These are phyloP conservation scores for Phytophthora europaea DNA, from an alignment of 352 stramenopile genomes.

Conservation along the genomic window DNA sequence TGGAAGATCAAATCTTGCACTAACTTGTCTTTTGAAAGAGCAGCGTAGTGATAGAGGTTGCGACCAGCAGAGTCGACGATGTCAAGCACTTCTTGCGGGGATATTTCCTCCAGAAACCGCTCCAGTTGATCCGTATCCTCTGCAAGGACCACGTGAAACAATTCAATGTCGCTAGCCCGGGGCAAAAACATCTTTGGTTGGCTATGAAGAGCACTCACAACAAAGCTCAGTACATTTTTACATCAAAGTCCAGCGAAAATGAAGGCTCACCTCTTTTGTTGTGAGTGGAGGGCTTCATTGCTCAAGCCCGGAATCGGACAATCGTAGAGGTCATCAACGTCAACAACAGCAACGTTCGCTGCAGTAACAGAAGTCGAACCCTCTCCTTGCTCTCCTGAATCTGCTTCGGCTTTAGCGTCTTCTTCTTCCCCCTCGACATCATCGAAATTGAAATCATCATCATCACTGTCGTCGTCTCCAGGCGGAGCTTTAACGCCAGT, in stretches of 20 bases:
- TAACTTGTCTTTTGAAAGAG: constrained; percentile 31
- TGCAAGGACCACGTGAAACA: constrained; percentile 51
- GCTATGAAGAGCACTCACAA: constrained; percentile 3
- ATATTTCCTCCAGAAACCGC: constrained; percentile 29
- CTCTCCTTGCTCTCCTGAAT: neutral
- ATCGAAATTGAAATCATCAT: constrained; percentile 38
- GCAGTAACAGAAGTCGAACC: neutral
- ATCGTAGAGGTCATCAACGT: constrained; percentile 40
- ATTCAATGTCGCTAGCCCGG: constrained; percentile 42
- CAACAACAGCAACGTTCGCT: neutral
- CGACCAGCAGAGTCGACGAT: constrained; percentile 42
- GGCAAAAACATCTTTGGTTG: constrained; percentile 50
- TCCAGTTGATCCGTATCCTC: constrained; percentile 37
- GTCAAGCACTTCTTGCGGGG: constrained; percentile 41
- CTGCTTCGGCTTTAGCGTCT: neutral
- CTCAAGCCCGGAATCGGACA: constrained; percentile 6
- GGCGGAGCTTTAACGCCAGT: neutral
- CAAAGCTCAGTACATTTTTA: neutral
- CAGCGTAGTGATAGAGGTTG: constrained; percentile 63
- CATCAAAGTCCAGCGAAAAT: neutral
- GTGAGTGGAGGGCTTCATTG: neutral
- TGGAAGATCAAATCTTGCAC: constrained; percentile 41
- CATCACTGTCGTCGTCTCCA: constrained; percentile 22
- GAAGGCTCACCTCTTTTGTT: constrained; percentile 13
- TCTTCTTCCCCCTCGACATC: constrained; percentile 23